A percentile compares a stretch with the other conserved stretches of the same genome.
phyloP scores from a whole-genome alignment of 108 stramenopile species.

The Cyclotella sp. region DNA sequence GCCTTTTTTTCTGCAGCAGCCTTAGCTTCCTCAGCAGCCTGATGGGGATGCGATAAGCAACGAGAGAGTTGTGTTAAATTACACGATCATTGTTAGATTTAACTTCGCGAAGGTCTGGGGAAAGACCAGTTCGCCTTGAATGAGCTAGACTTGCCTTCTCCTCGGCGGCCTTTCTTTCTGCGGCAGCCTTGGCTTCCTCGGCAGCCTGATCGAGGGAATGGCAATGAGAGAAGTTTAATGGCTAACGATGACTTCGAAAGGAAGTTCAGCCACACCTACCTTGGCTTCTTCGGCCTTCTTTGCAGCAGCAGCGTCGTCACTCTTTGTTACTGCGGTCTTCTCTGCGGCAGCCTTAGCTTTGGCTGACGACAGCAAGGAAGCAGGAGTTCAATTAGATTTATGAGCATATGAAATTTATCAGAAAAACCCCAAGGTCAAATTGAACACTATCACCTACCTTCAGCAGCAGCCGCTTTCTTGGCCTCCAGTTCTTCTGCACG shows the following conservation, averaged over 20 bases:
- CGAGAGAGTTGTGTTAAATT: background rate
- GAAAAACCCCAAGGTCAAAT: background rate
- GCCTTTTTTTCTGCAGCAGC: conserved; percentile 42
- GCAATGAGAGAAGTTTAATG: background rate
- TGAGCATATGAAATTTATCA: background rate
- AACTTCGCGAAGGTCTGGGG: too few relatives aligned
- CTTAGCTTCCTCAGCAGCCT: conserved; percentile 11
- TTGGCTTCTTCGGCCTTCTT: background rate
- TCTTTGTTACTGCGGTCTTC: conserved; percentile 12
- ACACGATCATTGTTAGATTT: too few relatives aligned
- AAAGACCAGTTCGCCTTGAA: too few relatives aligned
- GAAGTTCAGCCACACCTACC: too few relatives aligned
- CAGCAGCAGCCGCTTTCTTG: conserved; percentile 19
- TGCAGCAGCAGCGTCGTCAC: background rate
- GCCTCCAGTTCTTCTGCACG: conserved; percentile 20
- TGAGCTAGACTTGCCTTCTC: background rate
- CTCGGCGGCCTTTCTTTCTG: conserved; percentile 30
- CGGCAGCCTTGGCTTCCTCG: conserved; percentile 34
- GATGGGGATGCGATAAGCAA: background rate
- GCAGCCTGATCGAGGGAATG: background rate
- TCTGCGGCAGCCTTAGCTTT: conserved; percentile 22
- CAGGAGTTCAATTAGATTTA: background rate
- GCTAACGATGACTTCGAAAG: too few relatives aligned
- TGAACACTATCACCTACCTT: background rate
- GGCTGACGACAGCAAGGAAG: background rate